Evolutionary conservation across 352 stramenopile genomes (phyloP), one percentile per base, ranked within the genome.

Genomic region (Phytopythium sindhum): DNA sequence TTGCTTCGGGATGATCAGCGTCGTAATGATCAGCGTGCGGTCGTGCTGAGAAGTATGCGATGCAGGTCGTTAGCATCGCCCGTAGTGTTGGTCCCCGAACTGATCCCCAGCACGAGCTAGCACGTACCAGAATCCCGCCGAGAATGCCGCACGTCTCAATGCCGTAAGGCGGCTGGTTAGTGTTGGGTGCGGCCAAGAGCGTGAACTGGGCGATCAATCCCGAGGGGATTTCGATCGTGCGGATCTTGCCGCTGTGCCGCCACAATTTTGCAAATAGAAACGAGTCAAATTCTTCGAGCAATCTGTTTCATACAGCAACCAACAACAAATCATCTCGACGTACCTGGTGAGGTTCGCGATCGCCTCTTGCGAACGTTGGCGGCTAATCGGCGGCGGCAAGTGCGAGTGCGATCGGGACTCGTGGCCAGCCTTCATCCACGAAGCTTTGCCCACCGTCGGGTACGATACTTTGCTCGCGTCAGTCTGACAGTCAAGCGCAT

Each of bases 111-210:
- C n/a, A 48, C 14, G 21, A 2, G 42, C 10, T 45, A 29, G 26
- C 21, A 64, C 74, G n/a, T 73, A 93, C 83, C 69, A 95, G 58
- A 48, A 88, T 76, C 14, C 86, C 90, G 19, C 88, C 86, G 41
- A 97, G 74, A 51, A 97, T 96, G 15, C 90, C 90, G 66, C 90
- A 97, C 5, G 90, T 97, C 66, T 97, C 90, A 48, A 97, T 94
- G 14, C 90, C 90, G 50, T 96, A 81, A 23, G 86, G 87, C 28
- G 64, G 71, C 52, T 65, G 65, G 31, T 81, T 81, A 8, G 88
- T 96, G 66, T 97, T 96, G 15, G 82, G 75, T 9, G 81, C 75
- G n/a, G 88, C 86, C 45, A 97, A 76, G 14, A 75, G 61, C 14
- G 83, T 91, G 57, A 97, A 97, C 64, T 93, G 70, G 21, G 68